Conservation (phyloP, 108 stramenopile genomes). For the Chaetoceros tenuissimus region DNA sequence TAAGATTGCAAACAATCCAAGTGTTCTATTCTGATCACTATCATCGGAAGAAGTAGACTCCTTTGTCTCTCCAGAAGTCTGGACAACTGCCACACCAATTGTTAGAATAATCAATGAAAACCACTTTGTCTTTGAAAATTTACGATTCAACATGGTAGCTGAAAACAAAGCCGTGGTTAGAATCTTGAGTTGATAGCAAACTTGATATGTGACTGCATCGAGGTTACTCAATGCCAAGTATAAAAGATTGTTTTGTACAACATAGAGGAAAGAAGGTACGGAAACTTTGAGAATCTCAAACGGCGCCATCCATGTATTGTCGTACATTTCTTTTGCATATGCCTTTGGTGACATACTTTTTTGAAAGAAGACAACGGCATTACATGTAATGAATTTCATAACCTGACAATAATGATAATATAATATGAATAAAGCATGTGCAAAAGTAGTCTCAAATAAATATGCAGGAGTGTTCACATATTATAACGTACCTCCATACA, state of each 20-base stretch:
- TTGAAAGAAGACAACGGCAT: constrained; percentile 54
- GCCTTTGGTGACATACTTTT: constrained; percentile 8
- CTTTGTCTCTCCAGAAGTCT: constrained; percentile 35
- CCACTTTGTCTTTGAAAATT: constrained; percentile 77
- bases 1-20: constrained; percentile 87
- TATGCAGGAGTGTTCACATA: too few relatives aligned
- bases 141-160: constrained; percentile 71
- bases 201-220: constrained; percentile 96
- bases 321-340: constrained; percentile 14
- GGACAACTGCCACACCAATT: constrained; percentile 86
- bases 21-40: constrained; percentile 38
- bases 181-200: constrained; percentile 97
- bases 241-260: constrained; percentile 96
- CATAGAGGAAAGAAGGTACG: constrained; percentile 95
- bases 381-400: constrained; percentile 66
- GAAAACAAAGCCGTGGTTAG: constrained; percentile 97
- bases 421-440: background rate
- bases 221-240: constrained; percentile 92
- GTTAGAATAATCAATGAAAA: constrained; percentile 80
- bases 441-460: too few relatives aligned
- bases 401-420: constrained; percentile 8
- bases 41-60: constrained; percentile 1
- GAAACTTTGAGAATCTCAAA: constrained; percentile 80
- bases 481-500: constrained; percentile 58
- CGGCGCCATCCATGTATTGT: constrained; percentile 35